Evolutionary conservation across 1,284 basidiomycete genomes (phyloP), one percentile per base, ranked within the genome.

Genomic region (Kalmanozyma brasiliensis): DNA sequence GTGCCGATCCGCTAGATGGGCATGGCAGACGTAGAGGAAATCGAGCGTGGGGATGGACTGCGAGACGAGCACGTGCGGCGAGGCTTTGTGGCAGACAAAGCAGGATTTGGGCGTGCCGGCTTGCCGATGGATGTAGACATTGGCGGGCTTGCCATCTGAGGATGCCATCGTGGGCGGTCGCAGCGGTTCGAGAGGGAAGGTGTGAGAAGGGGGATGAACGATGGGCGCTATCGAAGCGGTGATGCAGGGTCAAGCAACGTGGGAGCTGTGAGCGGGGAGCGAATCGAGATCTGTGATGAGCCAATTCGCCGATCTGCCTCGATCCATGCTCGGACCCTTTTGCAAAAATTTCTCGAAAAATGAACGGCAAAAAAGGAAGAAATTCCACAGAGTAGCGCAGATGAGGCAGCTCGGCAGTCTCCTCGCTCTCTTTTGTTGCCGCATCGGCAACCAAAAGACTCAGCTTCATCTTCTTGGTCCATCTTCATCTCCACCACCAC

Each of bases 21-120:
- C 58, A 33, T 53, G 48, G 40, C 78, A 80, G 55, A 74, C 47
- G 49, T 74, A 77, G 60, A 78, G 56, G 45, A 76, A 78, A 49
- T 80, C 78, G 14, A 58, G 43, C 20, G 44, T 51, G 5, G 75
- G 74, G n/a, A 68, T 53, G 0, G 61, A 61, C 13, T 63, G 55
- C 13, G 71, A 77, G 6, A 77, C 68, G 19, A 78, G 68, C 23
- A 80, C 74, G 32, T 67, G 65, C 3, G 71, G 63, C 4, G 75
- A 59, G 33, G 47, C 53, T 41, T 70, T 67, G 45, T 55, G 53
- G 52, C 76, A 78, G 11, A 78, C 61, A 35, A 70, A 62, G 52
- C 75, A 80, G 10, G 71, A 16, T 22, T 67, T 70, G 7, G 72
- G 58, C 13, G 75, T 74, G 3, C 51, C 67, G 3, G 77, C 77